Evolutionary conservation across 805 yeast genomes (phyloP), one percentile per base, ranked within the genome.

Genomic region (Candida chauliodis): DNA sequence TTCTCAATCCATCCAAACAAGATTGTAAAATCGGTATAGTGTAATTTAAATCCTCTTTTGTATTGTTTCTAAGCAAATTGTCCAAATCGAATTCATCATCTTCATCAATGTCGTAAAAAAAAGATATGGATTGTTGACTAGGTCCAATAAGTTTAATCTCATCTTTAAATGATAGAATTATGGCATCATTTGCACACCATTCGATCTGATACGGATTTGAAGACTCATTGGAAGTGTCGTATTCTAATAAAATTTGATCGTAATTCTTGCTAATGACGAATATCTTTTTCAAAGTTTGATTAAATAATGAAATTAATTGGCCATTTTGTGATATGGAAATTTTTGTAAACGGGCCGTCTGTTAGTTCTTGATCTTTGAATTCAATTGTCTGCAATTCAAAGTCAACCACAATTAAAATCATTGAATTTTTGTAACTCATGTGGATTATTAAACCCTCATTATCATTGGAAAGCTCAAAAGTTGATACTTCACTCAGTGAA

Each of bases 121-220:
- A 81, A 34, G 75, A 76, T 36, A 81, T 55, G 30, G 74, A 53
- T 13, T 73, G 76, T 45, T 74, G 79, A 8, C 78, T 75, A 0
- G 95, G 91, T 0, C 95, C 95, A 24, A 82, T 69, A 11, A 90
- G 54, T 43, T 74, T 73, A 19, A 88, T 50, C 37, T 83, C 88
- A 47, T 83, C 91, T 2, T 72, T 63, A 1, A 78, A 63, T n/a
- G 78, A 61, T 9, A 82, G 53, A 0, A 81, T 79, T 1, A 90
- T 78, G 0, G 93, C 87, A 58, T 88, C 95, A 47, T 81, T 78
- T 0, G 91, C 87, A 54, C 96, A 83, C 98, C 97, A 93, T 41
- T 70, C 71, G 14, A 85, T 61, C 42, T 73, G 71, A 29, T 51
- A 56, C 0, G 83, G 79, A 0, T 49, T 42, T 4, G 58, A 38